Evolutionary conservation across 1,284 basidiomycete genomes (phyloP).

Genomic region (Leccinum fallax): DNA sequence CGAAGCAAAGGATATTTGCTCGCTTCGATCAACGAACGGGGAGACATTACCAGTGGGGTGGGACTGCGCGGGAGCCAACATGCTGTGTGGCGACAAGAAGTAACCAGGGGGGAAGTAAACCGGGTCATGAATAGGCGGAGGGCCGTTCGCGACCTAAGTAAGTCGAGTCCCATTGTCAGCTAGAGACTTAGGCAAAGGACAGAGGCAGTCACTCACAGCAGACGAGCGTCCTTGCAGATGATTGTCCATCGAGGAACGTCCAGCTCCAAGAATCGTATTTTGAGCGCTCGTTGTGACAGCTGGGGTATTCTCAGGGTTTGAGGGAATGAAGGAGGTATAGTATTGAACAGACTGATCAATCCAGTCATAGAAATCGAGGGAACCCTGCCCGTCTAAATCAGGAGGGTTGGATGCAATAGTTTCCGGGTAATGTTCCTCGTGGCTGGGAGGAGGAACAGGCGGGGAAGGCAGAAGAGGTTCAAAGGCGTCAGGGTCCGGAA

Average conservation of each 20-base stretch:
- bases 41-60: neutral
- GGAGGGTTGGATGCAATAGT: rapidly evolving
- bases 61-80: neutral
- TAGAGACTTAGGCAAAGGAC: neutral
- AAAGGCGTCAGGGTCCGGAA: neutral
- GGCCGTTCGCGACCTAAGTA: neutral
- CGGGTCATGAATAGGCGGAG: neutral
- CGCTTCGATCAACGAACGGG: neutral
- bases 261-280: rapidly evolving
- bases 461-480: neutral
- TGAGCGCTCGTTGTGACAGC: neutral
- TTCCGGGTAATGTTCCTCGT: too few species aligned
- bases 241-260: too few species aligned
- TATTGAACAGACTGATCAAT: neutral
- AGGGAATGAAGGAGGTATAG: neutral
- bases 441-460: too few species aligned
- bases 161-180: slow-evolving; percentile 1
- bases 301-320: neutral
- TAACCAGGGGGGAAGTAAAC: neutral
- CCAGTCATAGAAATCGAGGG: too few species aligned
- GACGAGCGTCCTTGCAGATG: neutral
- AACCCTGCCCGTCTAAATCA: rapidly evolving
- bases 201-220: neutral
- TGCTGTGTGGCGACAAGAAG: rapidly evolving
- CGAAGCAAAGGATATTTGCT: neutral